Percentiles rank a stretch among this genome's conserved stretches.
phyloP scores from a whole-genome alignment of 1,284 basidiomycete genomes.

The Xanthoconium separans region DNA sequence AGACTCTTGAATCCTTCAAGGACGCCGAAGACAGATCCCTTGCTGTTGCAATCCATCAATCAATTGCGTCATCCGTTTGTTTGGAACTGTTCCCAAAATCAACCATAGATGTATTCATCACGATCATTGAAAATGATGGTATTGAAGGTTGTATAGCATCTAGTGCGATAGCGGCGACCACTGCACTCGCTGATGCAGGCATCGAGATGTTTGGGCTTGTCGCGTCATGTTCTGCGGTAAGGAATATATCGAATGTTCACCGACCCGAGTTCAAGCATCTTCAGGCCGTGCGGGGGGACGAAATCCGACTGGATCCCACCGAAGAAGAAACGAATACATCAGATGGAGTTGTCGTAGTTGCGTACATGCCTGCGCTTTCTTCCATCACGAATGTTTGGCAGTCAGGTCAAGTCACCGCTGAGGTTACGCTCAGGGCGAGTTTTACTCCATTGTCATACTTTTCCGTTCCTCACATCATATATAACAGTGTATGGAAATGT shows the following conservation, averaged over 20 bases:
- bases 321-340: slow-evolving; percentile 60
- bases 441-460: neutral
- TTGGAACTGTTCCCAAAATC: slow-evolving; percentile 93
- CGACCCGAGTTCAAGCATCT: neutral
- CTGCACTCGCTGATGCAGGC: slow-evolving; percentile 87
- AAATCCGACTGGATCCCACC: slow-evolving; percentile 79
- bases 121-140: slow-evolving; percentile 89
- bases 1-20: slow-evolving; percentile 42
- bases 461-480: neutral
- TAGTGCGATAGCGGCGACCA: slow-evolving; percentile 84
- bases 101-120: slow-evolving; percentile 88
- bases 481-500: slow-evolving; percentile 63
- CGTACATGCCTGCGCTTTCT: slow-evolving; percentile 90
- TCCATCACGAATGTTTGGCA: slow-evolving; percentile 83
- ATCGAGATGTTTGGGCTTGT: slow-evolving; percentile 88
- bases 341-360: slow-evolving; percentile 65
- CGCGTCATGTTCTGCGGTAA: slow-evolving; percentile 71
- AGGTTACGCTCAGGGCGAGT: slow-evolving; percentile 55
- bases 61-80: slow-evolving; percentile 81
- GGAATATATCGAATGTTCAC: slow-evolving; percentile 23
- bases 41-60: slow-evolving; percentile 82
- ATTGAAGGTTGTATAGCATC: slow-evolving; percentile 82
- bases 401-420: slow-evolving; percentile 59
- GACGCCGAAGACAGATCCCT: slow-evolving; percentile 92
- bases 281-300: slow-evolving; percentile 53